Base-by-base conservation (phyloP, 345 rosid genomes). In the Citrus inodora region DNA sequence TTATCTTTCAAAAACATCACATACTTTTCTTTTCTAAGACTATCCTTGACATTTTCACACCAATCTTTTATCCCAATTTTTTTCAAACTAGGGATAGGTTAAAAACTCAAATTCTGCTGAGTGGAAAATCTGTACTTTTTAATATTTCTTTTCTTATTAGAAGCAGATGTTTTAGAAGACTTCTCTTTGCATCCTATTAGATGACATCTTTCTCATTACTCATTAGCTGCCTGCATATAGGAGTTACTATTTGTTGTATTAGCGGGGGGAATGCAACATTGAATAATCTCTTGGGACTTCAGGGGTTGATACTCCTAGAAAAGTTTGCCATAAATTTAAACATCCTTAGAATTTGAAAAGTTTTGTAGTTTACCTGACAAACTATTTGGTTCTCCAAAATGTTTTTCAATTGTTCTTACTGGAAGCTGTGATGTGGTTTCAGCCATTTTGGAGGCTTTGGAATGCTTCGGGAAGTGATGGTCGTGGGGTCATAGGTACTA, bases 371-470 rank as follows among this genome's bases (percentile, higher is more conserved):
- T 16, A 35, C 33, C n/a, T 32, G 10, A 4, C 17, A 48, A 21
- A 35, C 9, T 16, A 53, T 16, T 67, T 19, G 46, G 37, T 25
- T 67, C 22, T 8, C 13, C 37, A 17, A 76, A 51, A 37, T 2
- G 27, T 19, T 14, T 48, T 33, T 27, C 37, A 7, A 60, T 81
- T 33, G 22, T 70, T 70, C 77, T 82, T 69, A 59, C 40, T 46
- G 17, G 70, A 69, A 73, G 13, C 28, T 28, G 33, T 46, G 27
- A 51, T 80, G 67, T 61, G 40, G 80, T 81, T 74, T 76, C 87
- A 95, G 98, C 98, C 98, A 65, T 95, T 95, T 84, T 95, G 98
- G 98, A 95, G 98, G 92, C 88, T 95, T 66, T 95, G 98, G 98
- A 92, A 92, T 87, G 86, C 98, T 71, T 24, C 98, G 9, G 98